Conservation (phyloP, 805 yeast genomes). For the Wickerhamia fluorescens region DNA sequence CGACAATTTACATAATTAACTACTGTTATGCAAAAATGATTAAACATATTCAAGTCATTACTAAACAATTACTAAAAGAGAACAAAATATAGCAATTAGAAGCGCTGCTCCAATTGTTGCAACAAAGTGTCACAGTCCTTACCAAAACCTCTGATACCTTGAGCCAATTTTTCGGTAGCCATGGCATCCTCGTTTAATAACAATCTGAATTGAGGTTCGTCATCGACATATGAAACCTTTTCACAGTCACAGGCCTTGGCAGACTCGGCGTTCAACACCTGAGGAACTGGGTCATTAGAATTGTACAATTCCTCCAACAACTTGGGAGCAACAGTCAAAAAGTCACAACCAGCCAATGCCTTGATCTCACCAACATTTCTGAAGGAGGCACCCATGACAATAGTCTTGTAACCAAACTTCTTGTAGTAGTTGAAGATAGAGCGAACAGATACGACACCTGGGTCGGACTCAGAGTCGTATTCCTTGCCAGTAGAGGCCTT, state of each 20-base stretch:
- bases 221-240: slow-evolving; percentile 74
- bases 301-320: slow-evolving; percentile 81
- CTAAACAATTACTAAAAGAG: no score
- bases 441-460: slow-evolving; percentile 92
- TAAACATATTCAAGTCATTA: no score
- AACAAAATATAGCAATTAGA: no score
- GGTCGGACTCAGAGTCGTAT: slow-evolving; percentile 76
- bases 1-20: no score
- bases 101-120: slow-evolving; percentile 54
- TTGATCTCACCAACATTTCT: slow-evolving; percentile 94
- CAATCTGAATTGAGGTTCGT: slow-evolving; percentile 88
- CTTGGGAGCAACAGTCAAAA: slow-evolving; percentile 89
- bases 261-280: slow-evolving; percentile 61
- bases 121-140: slow-evolving; percentile 83
- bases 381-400: slow-evolving; percentile 99
- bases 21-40: no score
- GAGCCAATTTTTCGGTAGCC: slow-evolving; percentile 96
- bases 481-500: slow-evolving; percentile 88
- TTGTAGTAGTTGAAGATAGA: slow-evolving; percentile 94
- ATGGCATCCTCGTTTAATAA: slow-evolving; percentile 90
- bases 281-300: slow-evolving; percentile 75
- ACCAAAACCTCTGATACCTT: slow-evolving; percentile 96
- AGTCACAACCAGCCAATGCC: slow-evolving; percentile 96
- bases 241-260: slow-evolving; percentile 39
- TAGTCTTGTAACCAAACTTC: slow-evolving; percentile 92